A percentile compares a stretch with the other conserved stretches of the same genome.
These are phyloP conservation scores for Penicillium atrosanguineum DNA, from an alignment of 495 filamentous ascomycete species.

Conservation along the genomic window DNA sequence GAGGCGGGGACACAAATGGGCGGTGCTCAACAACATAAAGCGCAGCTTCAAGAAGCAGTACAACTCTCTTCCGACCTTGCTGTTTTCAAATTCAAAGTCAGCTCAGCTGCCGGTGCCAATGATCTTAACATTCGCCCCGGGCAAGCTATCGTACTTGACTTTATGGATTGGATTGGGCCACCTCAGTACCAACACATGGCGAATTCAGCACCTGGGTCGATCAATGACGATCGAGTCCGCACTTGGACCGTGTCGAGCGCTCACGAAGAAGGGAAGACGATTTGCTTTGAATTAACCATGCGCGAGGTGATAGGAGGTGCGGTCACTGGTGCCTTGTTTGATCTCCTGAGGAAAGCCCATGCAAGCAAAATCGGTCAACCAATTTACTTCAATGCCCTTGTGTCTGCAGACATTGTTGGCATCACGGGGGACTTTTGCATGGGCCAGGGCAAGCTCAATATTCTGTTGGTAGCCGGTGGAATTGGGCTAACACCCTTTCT, in stretches of 20 bases:
- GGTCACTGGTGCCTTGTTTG: constrained; percentile 18
- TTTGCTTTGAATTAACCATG: constrained; percentile 19
- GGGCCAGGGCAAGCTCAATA: not conserved
- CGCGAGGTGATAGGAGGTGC: constrained; percentile 13
- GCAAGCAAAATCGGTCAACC: not conserved
- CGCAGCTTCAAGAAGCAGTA: constrained; percentile 5
- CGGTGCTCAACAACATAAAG: not conserved
- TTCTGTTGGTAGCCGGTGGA: constrained; percentile 13
- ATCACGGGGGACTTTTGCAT: constrained; percentile 17
- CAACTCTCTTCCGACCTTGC: constrained; percentile 12
- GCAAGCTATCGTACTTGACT: constrained; percentile 17
- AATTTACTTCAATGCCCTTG: not conserved
- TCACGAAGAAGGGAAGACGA: constrained; percentile 6
- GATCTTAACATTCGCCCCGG: constrained; percentile 14
- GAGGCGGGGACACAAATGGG: constrained; percentile 3
- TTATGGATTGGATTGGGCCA: constrained; percentile 23
- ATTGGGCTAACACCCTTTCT: constrained; percentile 20
- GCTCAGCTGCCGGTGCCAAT: not conserved
- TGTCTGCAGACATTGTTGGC: constrained; percentile 16
- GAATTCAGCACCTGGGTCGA: constrained; percentile 4
- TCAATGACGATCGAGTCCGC: constrained; percentile 21
- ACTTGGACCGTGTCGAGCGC: constrained; percentile 23
- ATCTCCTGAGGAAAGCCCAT: not conserved
- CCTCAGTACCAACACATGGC: constrained; percentile 20
- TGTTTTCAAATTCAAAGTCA: constrained; percentile 13